phyloP scores from a whole-genome alignment of 2,329 filamentous ascomycete genomes.

The Pseudocercospora vitis region DNA sequence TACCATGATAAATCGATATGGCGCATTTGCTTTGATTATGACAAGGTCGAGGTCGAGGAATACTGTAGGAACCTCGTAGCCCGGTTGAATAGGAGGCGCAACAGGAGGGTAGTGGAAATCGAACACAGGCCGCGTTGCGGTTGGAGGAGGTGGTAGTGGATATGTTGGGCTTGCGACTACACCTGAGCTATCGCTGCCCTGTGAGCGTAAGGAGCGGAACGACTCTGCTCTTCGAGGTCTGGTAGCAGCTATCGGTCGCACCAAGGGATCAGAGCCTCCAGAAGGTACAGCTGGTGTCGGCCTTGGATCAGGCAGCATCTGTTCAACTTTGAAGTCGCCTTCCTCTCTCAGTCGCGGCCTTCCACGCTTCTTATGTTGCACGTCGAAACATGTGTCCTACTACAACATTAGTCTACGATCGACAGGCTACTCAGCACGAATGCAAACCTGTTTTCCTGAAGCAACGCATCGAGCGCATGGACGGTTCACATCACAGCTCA shows the following conservation, averaged over 20 bases:
- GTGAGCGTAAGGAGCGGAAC: conserved; percentile 36
- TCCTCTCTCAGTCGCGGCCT: conserved; percentile 75
- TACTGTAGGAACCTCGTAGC: conserved; percentile 38
- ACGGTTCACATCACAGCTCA: conserved; percentile 66
- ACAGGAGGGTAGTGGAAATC: conserved; percentile 17
- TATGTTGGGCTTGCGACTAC: conserved; percentile 19
- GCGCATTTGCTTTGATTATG: conserved; percentile 47
- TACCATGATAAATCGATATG: conserved; percentile 47
- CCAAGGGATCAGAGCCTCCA: conserved; percentile 16
- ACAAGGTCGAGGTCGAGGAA: conserved; percentile 51
- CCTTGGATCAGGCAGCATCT: conserved; percentile 18
- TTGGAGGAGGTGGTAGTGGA: conserved; percentile 22
- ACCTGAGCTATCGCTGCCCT: conserved; percentile 33
- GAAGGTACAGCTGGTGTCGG: conserved; percentile 24
- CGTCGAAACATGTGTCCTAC: conserved; percentile 74
- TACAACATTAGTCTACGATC: too few relatives aligned
- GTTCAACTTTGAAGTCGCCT: conserved; percentile 30
- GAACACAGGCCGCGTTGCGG: conserved; percentile 22
- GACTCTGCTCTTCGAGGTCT: conserved; percentile 36
- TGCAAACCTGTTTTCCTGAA: conserved; percentile 73
- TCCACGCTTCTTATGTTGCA: conserved; percentile 82
- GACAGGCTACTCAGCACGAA: too few relatives aligned
- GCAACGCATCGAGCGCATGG: conserved; percentile 75
- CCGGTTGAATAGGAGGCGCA: conserved; percentile 2
- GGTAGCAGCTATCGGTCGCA: conserved; percentile 29